Evolutionary conservation across 148 eudicot species (phyloP), one percentile per base, ranked within the genome.

Genomic region (Spergularia bocconei): DNA sequence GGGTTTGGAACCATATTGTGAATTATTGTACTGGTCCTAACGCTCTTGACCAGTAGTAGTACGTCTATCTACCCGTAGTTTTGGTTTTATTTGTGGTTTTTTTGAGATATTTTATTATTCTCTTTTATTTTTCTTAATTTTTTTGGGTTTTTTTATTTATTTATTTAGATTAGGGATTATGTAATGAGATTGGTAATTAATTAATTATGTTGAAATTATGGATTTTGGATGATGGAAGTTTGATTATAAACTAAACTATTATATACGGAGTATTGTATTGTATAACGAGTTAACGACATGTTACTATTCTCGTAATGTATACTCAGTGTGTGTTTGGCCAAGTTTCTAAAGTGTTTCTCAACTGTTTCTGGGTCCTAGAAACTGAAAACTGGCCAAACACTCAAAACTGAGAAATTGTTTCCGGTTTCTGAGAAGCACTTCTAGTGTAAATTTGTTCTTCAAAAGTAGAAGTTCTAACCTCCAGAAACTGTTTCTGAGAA

Each of bases 1-100:
- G 97, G 97, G 76, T 91, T 72, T 91, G 97, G 97, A 91, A 90
- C 64, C 84, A 82, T 81, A 65, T 84, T 58, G 72, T 91, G 12
- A 85, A 78, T 78, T 90, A 88, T 84, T 91, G 97, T 74, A 82
- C 85, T 71, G 97, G 97, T 38, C 97, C 97, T 38, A 91, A 91
- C 78, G 92, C 96, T 11, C 88, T 88, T 66, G 96, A 88, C 69
- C 79, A 80, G 67, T 71, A 71, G 63, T 25, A 63, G 10, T n/a
- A n/a, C 36, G 1, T 29, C 36, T 2, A 29, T 17, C 16, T 39
- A 57, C 11, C 36, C 7, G 4, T 63, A 33, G 13, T 60, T 38
- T 9, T 39, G 33, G 36, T 29, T 61, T 36, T 36, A 6, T 4
- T 56, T 57, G 15, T 21, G 3, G 13, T 11, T 38, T 11, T 14